These are phyloP conservation scores for Salix exigua DNA, from an alignment of 345 rosid species.

Conservation along the genomic window DNA sequence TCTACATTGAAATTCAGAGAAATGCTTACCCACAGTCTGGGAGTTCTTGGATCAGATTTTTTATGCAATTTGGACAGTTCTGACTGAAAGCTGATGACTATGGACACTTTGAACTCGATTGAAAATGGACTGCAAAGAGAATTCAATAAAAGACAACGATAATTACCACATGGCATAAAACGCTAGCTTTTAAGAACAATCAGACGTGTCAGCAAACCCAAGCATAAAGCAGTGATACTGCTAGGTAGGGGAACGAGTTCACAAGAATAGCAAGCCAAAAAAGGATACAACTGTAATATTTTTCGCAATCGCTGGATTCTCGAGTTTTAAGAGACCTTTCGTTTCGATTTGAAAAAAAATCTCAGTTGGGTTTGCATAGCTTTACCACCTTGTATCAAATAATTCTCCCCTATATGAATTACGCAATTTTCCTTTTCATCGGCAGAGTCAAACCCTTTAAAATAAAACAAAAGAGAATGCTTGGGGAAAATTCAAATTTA, in stretches of 20 bases:
- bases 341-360: too few relatives aligned
- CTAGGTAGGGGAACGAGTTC: neutral
- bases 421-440: too few relatives aligned
- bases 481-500: neutral
- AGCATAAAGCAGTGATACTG: too few relatives aligned
- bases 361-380: too few relatives aligned
- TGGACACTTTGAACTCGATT: constrained; percentile 68
- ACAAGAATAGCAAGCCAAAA: too few relatives aligned
- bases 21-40: constrained; percentile 80
- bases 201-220: neutral
- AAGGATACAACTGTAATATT: too few relatives aligned
- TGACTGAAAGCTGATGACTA: constrained; percentile 66
- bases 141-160: neutral
- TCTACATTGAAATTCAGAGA: neutral
- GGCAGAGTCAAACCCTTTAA: neutral
- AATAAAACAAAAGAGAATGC: neutral
- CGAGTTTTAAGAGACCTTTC: too few relatives aligned
- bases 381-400: too few relatives aligned
- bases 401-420: too few relatives aligned
- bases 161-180: neutral
- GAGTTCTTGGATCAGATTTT: constrained; percentile 77
- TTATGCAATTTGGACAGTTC: constrained; percentile 56
- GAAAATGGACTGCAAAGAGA: constrained; percentile 69
- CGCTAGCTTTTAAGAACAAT: neutral
- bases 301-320: too few relatives aligned